phyloP scores from a whole-genome alignment of 805 yeast genomes.

The Middelhovenomyces tepae region DNA sequence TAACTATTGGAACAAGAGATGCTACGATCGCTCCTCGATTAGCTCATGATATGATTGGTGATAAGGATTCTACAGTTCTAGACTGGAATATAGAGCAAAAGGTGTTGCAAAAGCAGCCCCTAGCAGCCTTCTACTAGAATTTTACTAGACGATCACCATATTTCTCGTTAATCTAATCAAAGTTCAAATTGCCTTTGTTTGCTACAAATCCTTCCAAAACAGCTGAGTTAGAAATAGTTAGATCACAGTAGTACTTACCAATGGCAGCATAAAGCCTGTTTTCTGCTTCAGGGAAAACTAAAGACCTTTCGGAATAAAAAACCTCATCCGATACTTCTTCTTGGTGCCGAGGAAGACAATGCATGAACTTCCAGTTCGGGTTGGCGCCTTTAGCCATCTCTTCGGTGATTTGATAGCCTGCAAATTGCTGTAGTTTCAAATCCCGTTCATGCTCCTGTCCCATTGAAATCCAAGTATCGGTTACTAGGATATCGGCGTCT shows the following conservation, averaged over 20 bases:
- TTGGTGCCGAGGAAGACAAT: constrained; percentile 90
- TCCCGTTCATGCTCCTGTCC: constrained; percentile 83
- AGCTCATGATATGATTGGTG: constrained; percentile 36
- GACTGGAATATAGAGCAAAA: constrained; percentile 17
- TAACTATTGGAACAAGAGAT: constrained; percentile 59
- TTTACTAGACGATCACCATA: too few relatives aligned
- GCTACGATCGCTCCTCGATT: constrained; percentile 39
- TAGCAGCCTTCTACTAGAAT: constrained; percentile 13
- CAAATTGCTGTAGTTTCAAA: constrained; percentile 67
- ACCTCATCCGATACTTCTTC: constrained; percentile 94
- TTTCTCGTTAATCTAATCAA: too few relatives aligned
- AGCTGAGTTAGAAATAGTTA: too few relatives aligned
- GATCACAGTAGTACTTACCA: too few relatives aligned
- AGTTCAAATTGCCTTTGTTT: constrained; percentile 70
- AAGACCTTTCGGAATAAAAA: constrained; percentile 68
- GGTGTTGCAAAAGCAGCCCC: constrained; percentile 8
- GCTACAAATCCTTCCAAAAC: constrained; percentile 83
- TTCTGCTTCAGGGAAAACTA: constrained; percentile 94
- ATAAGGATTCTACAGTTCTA: constrained; percentile 2
- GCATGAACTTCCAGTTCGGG: constrained; percentile 83
- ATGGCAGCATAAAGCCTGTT: constrained; percentile 94
- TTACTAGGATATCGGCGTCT: constrained; percentile 74
- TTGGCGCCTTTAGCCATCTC: constrained; percentile 53
- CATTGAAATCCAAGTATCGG: constrained; percentile 98
- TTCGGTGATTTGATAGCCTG: constrained; percentile 74